These are phyloP conservation scores for Phyllachora maydis DNA, from an alignment of 2,329 filamentous ascomycete genomes.

Conservation along the genomic window DNA sequence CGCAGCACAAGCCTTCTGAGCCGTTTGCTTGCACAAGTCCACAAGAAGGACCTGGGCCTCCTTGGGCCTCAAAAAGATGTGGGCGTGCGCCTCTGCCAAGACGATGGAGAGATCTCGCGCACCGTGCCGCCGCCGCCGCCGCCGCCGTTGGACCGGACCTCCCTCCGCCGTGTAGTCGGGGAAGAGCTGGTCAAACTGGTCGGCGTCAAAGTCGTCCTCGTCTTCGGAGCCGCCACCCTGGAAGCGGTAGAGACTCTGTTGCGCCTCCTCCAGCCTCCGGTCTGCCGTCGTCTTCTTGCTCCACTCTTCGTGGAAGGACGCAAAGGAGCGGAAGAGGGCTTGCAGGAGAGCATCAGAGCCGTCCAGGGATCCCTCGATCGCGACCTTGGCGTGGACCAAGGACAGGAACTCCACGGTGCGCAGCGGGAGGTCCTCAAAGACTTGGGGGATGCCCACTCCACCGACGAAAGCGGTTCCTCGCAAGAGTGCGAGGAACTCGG, in stretches of 20 bases:
- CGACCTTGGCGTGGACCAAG: slow-evolving; percentile 19
- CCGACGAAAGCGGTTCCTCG: no score
- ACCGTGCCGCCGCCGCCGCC: slow-evolving; percentile 15
- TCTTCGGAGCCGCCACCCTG: slow-evolving; percentile 58
- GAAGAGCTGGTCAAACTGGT: slow-evolving; percentile 65
- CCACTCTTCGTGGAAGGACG: slow-evolving; percentile 63
- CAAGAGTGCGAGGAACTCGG: no score
- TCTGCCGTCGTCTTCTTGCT: slow-evolving; percentile 56
- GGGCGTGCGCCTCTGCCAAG: slow-evolving; percentile 38
- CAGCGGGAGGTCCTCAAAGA: slow-evolving; percentile 8
- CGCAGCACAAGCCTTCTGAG: slow-evolving; percentile 14
- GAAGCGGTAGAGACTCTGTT: slow-evolving; percentile 66
- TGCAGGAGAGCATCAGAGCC: slow-evolving; percentile 22
- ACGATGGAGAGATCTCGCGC: slow-evolving; percentile 36
- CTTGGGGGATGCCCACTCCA: no score
- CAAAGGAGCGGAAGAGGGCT: slow-evolving; percentile 43
- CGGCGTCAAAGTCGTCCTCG: slow-evolving; percentile 50
- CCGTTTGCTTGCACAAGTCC: slow-evolving; percentile 20
- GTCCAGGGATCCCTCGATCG: slow-evolving; percentile 23
- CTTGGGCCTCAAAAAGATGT: slow-evolving; percentile 23
- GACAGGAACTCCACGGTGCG: slow-evolving; percentile 26
- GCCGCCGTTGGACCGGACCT: slow-evolving; percentile 20
- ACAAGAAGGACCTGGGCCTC: slow-evolving; percentile 20
- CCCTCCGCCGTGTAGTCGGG: slow-evolving; percentile 61
- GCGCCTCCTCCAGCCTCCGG: slow-evolving; percentile 51